Conservation (phyloP, 768 basidiomycete genomes). For the Coprinellus micaceus region DNA sequence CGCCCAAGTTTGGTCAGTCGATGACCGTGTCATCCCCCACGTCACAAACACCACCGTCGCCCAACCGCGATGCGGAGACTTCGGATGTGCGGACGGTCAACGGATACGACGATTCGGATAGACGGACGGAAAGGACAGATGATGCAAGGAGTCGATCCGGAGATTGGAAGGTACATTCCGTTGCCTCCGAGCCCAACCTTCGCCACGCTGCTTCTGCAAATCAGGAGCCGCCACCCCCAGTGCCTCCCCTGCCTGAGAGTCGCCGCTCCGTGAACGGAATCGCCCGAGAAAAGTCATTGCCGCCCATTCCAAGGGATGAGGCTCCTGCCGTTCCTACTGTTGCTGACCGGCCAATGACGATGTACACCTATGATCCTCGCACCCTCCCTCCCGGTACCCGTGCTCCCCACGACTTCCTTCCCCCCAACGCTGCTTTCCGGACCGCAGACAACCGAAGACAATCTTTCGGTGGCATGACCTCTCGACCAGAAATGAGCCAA, state of each 20-base stretch:
- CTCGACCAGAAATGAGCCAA: constrained; percentile 51
- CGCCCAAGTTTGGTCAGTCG: constrained; percentile 53
- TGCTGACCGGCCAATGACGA: constrained; percentile 60
- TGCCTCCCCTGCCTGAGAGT: constrained; percentile 19
- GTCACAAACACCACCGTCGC: constrained; percentile 73
- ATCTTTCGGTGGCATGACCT: constrained; percentile 68
- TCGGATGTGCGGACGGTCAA: constrained; percentile 63
- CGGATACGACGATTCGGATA: constrained; percentile 31
- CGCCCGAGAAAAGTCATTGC: constrained; percentile 69
- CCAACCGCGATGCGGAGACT: constrained; percentile 31
- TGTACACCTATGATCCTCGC: constrained; percentile 59
- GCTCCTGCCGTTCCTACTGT: constrained; percentile 34
- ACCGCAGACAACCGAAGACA: constrained; percentile 58
- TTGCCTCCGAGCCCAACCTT: constrained; percentile 61
- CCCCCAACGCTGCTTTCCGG: constrained; percentile 64
- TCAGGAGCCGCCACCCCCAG: constrained; percentile 28
- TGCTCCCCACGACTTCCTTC: constrained; percentile 48
- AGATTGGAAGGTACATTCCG: constrained; percentile 41
- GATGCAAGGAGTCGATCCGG: constrained; percentile 24
- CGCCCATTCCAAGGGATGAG: constrained; percentile 69
- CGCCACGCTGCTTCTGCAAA: constrained; percentile 34
- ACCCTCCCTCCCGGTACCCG: constrained; percentile 43
- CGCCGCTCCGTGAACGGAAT: constrained; percentile 21
- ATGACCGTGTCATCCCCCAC: constrained; percentile 69
- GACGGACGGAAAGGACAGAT: constrained; percentile 42